Conservation (phyloP, 768 basidiomycete genomes). For the Pisolithus microcarpus region DNA sequence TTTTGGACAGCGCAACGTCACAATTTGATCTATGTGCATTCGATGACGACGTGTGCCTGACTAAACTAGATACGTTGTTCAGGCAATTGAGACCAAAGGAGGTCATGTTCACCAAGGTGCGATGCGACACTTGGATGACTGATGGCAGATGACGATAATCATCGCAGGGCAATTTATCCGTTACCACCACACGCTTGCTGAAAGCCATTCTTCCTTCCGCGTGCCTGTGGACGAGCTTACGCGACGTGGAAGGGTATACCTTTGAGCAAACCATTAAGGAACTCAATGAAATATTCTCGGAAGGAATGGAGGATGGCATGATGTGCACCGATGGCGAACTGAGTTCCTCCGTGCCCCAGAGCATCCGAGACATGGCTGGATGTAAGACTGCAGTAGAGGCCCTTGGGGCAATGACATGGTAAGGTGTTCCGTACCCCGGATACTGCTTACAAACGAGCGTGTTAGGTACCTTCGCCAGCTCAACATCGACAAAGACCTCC, state of each 20-base stretch:
- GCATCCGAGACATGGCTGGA: constrained; percentile 66
- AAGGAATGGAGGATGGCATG: constrained; percentile 33
- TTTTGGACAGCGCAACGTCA: constrained; percentile 91
- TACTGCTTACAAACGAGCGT: background rate
- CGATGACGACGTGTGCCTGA: constrained; percentile 88
- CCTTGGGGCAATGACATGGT: constrained; percentile 91
- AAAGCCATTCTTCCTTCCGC: constrained; percentile 72
- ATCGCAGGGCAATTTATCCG: constrained; percentile 75
- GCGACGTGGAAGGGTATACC: constrained; percentile 75
- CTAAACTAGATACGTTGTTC: constrained; percentile 88
- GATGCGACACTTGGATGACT: constrained; percentile 2
- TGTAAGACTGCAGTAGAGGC: constrained; percentile 71
- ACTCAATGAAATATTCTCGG: constrained; percentile 58
- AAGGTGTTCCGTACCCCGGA: constrained; percentile 11
- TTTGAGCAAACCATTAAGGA: constrained; percentile 65
- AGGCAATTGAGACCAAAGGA: constrained; percentile 89
- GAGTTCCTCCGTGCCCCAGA: constrained; percentile 47
- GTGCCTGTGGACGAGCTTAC: constrained; percentile 86
- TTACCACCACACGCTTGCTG: constrained; percentile 73
- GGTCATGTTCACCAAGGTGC: constrained; percentile 81
- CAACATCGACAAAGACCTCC: constrained; percentile 91
- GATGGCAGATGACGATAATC: background rate
- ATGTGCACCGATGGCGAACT: constrained; percentile 39
- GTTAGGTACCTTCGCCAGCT: constrained; percentile 79
- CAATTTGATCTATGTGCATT: constrained; percentile 89